Percentiles rank a stretch among this genome's conserved stretches.
phyloP scores from a whole-genome alignment of 345 rosid species.

The Sapria himalayana region DNA sequence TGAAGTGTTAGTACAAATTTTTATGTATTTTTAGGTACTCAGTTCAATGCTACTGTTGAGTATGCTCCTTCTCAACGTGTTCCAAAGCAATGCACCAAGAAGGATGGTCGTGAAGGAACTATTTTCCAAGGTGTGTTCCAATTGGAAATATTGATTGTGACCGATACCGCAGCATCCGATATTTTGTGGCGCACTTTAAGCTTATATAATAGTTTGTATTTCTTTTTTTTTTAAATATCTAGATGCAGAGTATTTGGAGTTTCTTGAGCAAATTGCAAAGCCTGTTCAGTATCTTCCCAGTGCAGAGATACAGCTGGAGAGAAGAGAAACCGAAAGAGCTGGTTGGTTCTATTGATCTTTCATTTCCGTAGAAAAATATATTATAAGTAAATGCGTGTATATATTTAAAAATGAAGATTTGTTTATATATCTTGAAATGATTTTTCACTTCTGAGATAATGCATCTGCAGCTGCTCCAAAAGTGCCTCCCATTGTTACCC shows the following conservation, averaged over 20 bases:
- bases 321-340: constrained; percentile 47
- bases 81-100: constrained; percentile 36
- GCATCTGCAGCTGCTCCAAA: constrained; percentile 19
- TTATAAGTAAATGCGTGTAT: neutral
- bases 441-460: constrained; percentile 2
- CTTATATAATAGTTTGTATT: constrained; percentile 8
- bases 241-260: constrained; percentile 71
- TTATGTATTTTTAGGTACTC: constrained; percentile 25
- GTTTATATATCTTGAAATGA: neutral
- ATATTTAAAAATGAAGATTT: neutral
- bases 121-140: constrained; percentile 38
- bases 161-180: too few relatives aligned
- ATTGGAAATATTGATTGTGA: too few relatives aligned
- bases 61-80: constrained; percentile 55
- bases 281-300: constrained; percentile 67
- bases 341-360: constrained; percentile 17
- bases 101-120: constrained; percentile 54
- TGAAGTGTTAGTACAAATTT: too few relatives aligned
- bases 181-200: too few relatives aligned
- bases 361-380: neutral
- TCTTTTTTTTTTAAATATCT: constrained; percentile 14
- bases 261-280: constrained; percentile 44
- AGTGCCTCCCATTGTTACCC: constrained; percentile 29
- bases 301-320: constrained; percentile 55
- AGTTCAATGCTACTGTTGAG: constrained; percentile 44